Conservation (phyloP, 345 rosid genomes). For the Pugionium dolabratum region DNA sequence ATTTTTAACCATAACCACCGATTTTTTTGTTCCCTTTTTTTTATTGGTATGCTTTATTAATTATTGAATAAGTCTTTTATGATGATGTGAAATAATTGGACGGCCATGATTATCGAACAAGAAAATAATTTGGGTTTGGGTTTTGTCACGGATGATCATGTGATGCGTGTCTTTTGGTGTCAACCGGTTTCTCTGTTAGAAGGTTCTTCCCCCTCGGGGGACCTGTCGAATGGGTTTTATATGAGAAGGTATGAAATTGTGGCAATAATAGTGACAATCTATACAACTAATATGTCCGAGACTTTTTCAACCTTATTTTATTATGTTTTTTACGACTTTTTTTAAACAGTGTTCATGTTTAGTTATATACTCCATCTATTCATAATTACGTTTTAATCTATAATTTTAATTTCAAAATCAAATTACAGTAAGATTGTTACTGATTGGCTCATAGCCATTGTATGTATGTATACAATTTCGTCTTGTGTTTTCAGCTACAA, state of each 20-base stretch:
- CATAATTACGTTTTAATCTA: no score
- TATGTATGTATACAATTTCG: no score
- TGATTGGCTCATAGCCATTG: no score
- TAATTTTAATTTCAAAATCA: no score
- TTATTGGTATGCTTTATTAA: conserved; percentile 8
- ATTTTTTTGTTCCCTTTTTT: background rate
- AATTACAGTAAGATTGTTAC: no score
- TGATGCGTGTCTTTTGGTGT: conserved; percentile 22
- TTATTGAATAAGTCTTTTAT: background rate
- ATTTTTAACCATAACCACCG: conserved; percentile 11
- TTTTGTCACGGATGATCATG: conserved; percentile 21
- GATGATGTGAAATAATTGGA: conserved; percentile 30
- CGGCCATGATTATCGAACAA: conserved; percentile 37
- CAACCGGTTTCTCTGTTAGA: conserved; percentile 14
- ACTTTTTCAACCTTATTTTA: conserved; percentile 20
- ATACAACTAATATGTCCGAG: conserved; percentile 33
- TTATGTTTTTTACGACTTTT: background rate
- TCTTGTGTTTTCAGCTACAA: no score
- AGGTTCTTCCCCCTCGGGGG: conserved; percentile 25
- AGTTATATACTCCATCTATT: no score
- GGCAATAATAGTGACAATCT: conserved; percentile 11
- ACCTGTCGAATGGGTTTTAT: conserved; percentile 13
- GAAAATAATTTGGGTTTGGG: conserved; percentile 21
- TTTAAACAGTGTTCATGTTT: no score
- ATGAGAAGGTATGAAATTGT: background rate